Base-by-base conservation (phyloP, 352 stramenopile species). In the Nothophytophthora sp. region DNA sequence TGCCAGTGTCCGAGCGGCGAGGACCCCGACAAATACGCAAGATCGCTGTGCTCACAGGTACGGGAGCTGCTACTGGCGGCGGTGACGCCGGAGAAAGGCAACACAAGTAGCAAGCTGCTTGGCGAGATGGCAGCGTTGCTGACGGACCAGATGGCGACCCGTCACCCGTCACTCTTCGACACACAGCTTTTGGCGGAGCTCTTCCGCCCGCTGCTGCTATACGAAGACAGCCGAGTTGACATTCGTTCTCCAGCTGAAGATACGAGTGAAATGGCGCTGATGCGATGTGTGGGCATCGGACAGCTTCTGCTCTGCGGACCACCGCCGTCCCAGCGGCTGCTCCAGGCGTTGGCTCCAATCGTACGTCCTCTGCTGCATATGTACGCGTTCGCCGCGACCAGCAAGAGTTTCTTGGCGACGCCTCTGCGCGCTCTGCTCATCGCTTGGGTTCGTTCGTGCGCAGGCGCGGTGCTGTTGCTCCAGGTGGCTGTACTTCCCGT, bases 41-140 rank as follows among this genome's bases (percentile, higher is more conserved):
- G 29, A 6, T 58, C 72, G 16, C 54, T 95, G 13, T 81, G 70
- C 18, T 43, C 36, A 2, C 83, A 95, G 63, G 60, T 92, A 4
- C 60, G 60, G 13, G 53, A 67, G 16, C 57, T 94, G 5, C 60
- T 95, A 8, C 59, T 72, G 22, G 61, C 63, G 3, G 50, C 73
- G 6, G 58, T 73, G 49, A 73, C 53, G 22, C 53, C 58, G 34
- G 63, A 73, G 55, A 62, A 60, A 29, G 63, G 63, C 20, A 80
- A 76, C 32, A 69, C 69, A 1, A 73, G 67, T 23, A 90, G 79
- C 56, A 92, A 90, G 51, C 51, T 94, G 19, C 53, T 92, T 4
- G 69, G 75, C 10, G 83, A 94, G 57, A 90, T 84, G 22, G 77
- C 70, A 37, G 81, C 81, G 29, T 46, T 94, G 13, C 44, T 92